Percentiles rank a stretch among this genome's conserved stretches.
Evolutionary conservation across 805 yeast genomes (phyloP).

Genomic region (Dipodascopsis uninucleata): DNA sequence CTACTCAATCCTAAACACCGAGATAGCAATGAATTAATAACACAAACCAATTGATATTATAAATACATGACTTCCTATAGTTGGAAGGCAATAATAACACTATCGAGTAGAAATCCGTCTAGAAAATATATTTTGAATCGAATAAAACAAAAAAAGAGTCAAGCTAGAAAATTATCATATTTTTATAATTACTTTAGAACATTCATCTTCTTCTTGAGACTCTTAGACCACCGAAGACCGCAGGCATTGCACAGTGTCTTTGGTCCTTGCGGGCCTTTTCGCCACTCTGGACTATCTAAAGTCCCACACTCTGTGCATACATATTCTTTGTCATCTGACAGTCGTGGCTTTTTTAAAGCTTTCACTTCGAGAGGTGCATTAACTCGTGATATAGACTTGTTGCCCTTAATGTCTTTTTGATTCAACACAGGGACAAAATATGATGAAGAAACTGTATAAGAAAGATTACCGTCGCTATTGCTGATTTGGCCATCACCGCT

Average conservation of each 20-base stretch:
- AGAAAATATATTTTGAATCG: too few relatives aligned
- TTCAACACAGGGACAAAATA: neutral
- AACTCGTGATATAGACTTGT: neutral
- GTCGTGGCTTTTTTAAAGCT: conserved; percentile 12
- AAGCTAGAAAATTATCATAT: too few relatives aligned
- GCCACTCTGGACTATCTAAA: conserved; percentile 84
- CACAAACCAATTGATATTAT: too few relatives aligned
- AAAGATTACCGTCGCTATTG: neutral
- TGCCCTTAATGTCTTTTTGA: neutral
- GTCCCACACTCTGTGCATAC: conserved; percentile 69
- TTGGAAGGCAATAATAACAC: too few relatives aligned
- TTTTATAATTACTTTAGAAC: too few relatives aligned
- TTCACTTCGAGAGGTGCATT: neutral
- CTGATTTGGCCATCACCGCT: neutral
- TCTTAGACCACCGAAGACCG: conserved; percentile 57
- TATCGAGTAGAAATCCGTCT: too few relatives aligned
- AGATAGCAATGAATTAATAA: too few relatives aligned
- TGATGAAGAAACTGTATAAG: neutral
- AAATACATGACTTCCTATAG: too few relatives aligned
- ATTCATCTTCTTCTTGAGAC: conserved; percentile 31
- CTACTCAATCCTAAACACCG: too few relatives aligned
- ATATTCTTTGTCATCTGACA: conserved; percentile 24
- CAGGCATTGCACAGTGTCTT: conserved; percentile 89
- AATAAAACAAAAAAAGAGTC: too few relatives aligned
- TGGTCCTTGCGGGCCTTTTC: conserved; percentile 81